Conservation (phyloP, 495 filamentous ascomycete species). For the Diplogelasinospora grovesii region DNA sequence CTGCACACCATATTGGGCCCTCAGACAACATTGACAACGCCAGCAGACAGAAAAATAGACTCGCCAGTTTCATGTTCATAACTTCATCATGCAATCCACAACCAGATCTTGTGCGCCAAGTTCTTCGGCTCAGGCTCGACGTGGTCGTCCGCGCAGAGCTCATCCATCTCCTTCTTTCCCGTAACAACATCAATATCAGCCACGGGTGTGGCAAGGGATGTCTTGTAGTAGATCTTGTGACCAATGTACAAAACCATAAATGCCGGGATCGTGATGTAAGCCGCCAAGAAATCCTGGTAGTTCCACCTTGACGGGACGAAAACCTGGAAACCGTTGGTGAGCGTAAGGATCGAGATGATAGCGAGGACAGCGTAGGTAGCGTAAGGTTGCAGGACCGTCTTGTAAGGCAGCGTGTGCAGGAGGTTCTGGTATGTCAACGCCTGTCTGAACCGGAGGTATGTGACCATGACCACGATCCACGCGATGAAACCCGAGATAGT, state of each 20-base stretch:
- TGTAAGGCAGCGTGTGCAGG: slow-evolving; percentile 33
- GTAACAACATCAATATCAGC: slow-evolving; percentile 38
- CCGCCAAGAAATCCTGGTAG: slow-evolving; percentile 35
- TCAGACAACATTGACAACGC: too few relatives aligned
- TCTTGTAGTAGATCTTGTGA: slow-evolving; percentile 33
- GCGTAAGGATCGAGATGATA: slow-evolving; percentile 33
- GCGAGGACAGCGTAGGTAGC: slow-evolving; percentile 30
- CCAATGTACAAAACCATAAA: slow-evolving; percentile 36
- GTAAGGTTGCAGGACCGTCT: slow-evolving; percentile 36
- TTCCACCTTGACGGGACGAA: slow-evolving; percentile 32
- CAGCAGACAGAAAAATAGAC: too few relatives aligned
- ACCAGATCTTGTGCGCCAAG: slow-evolving; percentile 37
- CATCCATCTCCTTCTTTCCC: slow-evolving; percentile 47
- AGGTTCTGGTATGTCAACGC: slow-evolving; percentile 32
- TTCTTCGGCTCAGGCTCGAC: slow-evolving; percentile 32
- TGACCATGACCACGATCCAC: slow-evolving; percentile 45
- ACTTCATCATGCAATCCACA: slow-evolving; percentile 35
- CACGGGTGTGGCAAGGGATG: slow-evolving; percentile 20
- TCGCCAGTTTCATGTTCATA: too few relatives aligned
- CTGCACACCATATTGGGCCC: too few relatives aligned
- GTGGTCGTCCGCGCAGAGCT: slow-evolving; percentile 35
- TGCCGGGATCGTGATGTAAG: slow-evolving; percentile 42
- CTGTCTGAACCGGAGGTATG: slow-evolving; percentile 41
- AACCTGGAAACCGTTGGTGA: slow-evolving; percentile 44
- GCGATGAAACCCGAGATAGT: slow-evolving; percentile 44